phyloP scores from a whole-genome alignment of 768 basidiomycete species.

The Rhodosporidiobolus sp. region DNA sequence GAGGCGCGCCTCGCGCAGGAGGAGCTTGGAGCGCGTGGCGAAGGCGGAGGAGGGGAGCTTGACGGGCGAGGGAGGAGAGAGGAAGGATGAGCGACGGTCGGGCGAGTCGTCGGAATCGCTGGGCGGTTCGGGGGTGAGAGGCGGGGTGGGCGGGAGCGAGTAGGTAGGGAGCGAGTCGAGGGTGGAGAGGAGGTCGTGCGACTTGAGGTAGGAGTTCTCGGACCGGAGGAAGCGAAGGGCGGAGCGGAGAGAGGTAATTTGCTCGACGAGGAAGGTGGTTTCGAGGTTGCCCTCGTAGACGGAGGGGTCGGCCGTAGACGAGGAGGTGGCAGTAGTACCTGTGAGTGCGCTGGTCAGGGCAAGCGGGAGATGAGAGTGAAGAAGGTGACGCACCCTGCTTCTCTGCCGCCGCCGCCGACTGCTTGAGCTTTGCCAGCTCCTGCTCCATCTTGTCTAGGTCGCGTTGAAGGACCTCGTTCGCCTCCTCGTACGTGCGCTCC shows the following conservation, averaged over 20 bases:
- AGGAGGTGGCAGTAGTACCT: slow-evolving; percentile 51
- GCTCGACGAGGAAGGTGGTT: slow-evolving; percentile 77
- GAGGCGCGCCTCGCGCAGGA: slow-evolving; percentile 83
- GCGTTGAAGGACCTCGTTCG: slow-evolving; percentile 84
- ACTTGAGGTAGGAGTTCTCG: slow-evolving; percentile 91
- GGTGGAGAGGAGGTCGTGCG: slow-evolving; percentile 81
- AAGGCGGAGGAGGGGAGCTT: slow-evolving; percentile 49
- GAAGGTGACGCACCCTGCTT: slow-evolving; percentile 59
- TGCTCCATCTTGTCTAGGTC: slow-evolving; percentile 83
- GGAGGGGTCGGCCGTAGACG: slow-evolving; percentile 60
- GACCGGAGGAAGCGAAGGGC: slow-evolving; percentile 85
- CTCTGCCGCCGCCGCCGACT: slow-evolving; percentile 58
- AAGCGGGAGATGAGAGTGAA: neutral
- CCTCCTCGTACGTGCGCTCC: slow-evolving; percentile 84
- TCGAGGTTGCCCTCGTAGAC: slow-evolving; percentile 77
- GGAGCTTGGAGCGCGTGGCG: slow-evolving; percentile 73
- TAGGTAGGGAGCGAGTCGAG: slow-evolving; percentile 70
- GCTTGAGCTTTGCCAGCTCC: slow-evolving; percentile 80
- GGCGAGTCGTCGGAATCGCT: slow-evolving; percentile 19
- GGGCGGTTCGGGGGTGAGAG: slow-evolving; percentile 57
- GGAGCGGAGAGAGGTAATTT: slow-evolving; percentile 87
- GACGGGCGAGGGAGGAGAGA: slow-evolving; percentile 23
- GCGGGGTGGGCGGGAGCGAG: slow-evolving; percentile 62
- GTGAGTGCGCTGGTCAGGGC: rapidly evolving
- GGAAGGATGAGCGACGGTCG: slow-evolving; percentile 38